Base-by-base conservation (phyloP, 2,329 filamentous ascomycete genomes). In the Exserohilum rostratum region DNA sequence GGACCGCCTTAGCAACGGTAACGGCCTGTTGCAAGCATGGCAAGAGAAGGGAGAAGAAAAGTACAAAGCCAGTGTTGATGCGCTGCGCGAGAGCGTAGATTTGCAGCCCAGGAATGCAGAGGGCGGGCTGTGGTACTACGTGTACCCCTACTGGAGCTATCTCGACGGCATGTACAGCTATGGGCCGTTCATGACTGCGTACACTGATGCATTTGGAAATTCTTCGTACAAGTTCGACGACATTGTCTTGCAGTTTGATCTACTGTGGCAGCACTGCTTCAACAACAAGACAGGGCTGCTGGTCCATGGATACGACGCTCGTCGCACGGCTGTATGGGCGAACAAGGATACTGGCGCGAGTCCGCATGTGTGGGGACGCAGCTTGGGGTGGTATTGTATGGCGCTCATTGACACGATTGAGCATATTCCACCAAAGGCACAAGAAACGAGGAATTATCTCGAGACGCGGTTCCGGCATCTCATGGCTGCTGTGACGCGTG, bases 261-360 rank as follows among this genome's bases (percentile, higher is more conserved):
- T 81, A 2, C 70, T 85, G 20, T 77, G 79, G 58, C 59, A 66
- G 42, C 77, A 79, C 55, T 80, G 78, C 52, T 62, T 69, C 12
- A 70, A 80, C 58, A 54, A 69, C 29, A 69, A 66, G 2, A 77
- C 75, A 0, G 77, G 78, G 0, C 71, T 85, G 0, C 69, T 83
- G 0, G 78, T 82, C 0, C 83, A 86, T 56, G 83, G 83, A 5
- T 86, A 83, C 60, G 83, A 85, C 55, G 78, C 77, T 30, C 73
- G 71, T 9, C 77, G 75, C 53, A 76, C 62, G 0, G 82, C 82
- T 4, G 65, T 77, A 0, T 86, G 84, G 84, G 83, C 83, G 0
- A 75, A 83, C 47, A 69, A 74, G 0, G 51, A 64, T 2, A 84
- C 79, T 0, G 83, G 84, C 1, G 81, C 79, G 0, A 80, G 79